Percentiles rank a stretch among this genome's conserved stretches.
These are phyloP conservation scores for Drechslera avenae DNA, from an alignment of 2,329 filamentous ascomycete species.

Conservation along the genomic window DNA sequence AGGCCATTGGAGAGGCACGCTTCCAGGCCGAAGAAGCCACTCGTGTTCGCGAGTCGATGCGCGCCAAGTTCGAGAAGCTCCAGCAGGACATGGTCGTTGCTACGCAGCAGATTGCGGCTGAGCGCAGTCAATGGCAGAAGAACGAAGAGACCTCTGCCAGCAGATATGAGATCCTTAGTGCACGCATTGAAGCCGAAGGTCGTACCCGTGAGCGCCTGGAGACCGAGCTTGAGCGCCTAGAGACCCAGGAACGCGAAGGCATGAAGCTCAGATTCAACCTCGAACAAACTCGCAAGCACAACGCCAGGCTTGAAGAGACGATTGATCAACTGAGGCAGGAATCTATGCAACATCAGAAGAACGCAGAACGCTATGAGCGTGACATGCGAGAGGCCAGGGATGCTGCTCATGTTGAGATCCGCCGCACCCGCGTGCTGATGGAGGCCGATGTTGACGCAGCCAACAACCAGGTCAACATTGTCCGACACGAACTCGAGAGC, in stretches of 20 bases:
- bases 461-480: conserved; percentile 82
- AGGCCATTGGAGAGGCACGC: conserved; percentile 73
- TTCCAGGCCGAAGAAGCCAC: conserved; percentile 85
- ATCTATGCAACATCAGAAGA: conserved; percentile 73
- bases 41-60: conserved; percentile 81
- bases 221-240: conserved; percentile 53
- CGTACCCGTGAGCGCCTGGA: conserved; percentile 53
- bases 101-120: conserved; percentile 77
- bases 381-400: conserved; percentile 86
- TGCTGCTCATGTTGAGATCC: conserved; percentile 76
- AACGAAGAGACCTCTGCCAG: conserved; percentile 63
- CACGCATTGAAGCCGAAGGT: conserved; percentile 55
- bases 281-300: conserved; percentile 60
- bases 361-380: conserved; percentile 71
- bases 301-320: conserved; percentile 68
- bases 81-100: conserved; percentile 86
- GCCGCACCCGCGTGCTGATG: conserved; percentile 77
- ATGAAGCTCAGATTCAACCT: conserved; percentile 80
- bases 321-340: conserved; percentile 63
- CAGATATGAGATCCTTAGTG: conserved; percentile 60
- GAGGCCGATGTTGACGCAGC: conserved; percentile 82
- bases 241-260: conserved; percentile 71
- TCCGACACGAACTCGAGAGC: conserved; percentile 80
- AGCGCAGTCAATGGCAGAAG: conserved; percentile 78
- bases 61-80: conserved; percentile 79